These are phyloP conservation scores for Micractinium sp. DNA, from an alignment of 139 green algal genomes.

Conservation along the genomic window DNA sequence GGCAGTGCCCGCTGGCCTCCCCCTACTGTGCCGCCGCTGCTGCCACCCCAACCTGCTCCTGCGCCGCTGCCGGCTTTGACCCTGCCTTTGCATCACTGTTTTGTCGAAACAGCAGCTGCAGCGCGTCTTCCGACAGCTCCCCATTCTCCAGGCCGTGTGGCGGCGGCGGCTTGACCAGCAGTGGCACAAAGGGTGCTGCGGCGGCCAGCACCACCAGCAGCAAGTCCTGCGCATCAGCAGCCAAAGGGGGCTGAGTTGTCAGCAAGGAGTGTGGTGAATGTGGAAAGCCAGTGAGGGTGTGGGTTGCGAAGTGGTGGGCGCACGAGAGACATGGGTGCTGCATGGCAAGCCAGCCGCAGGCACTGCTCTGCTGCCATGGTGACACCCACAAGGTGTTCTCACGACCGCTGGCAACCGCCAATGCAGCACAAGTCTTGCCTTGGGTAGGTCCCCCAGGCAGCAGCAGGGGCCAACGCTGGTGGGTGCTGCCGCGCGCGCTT, in stretches of 20 bases:
- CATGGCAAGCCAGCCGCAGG: not conserved
- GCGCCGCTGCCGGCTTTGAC: too few relatives aligned
- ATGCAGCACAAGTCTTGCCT: not conserved
- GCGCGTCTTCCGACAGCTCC: not conserved
- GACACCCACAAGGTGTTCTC: not conserved
- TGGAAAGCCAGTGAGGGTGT: not conserved
- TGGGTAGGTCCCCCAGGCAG: conserved; percentile 3
- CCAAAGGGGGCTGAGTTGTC: not conserved
- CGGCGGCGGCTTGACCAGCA: conserved; percentile 42
- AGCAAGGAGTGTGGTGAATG: not conserved
- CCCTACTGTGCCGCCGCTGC: too few relatives aligned
- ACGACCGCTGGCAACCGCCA: not conserved
- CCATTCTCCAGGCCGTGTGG: not conserved
- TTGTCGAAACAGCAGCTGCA: not conserved
- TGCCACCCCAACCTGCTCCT: too few relatives aligned
- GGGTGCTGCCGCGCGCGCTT: not conserved
- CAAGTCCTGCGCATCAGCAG: conserved; percentile 8
- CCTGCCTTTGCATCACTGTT: too few relatives aligned
- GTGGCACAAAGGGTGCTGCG: conserved; percentile 33
- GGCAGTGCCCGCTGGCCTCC: too few relatives aligned
- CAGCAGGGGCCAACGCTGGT: not conserved
- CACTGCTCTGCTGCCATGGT: not conserved
- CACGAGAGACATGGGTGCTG: not conserved
- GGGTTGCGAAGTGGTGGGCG: not conserved
- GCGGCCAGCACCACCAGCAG: conserved; percentile 15